Percentiles rank a stretch among this genome's conserved stretches.
Conservation (phyloP, 1,284 basidiomycete species). For the Trichosporon asahii region DNA sequence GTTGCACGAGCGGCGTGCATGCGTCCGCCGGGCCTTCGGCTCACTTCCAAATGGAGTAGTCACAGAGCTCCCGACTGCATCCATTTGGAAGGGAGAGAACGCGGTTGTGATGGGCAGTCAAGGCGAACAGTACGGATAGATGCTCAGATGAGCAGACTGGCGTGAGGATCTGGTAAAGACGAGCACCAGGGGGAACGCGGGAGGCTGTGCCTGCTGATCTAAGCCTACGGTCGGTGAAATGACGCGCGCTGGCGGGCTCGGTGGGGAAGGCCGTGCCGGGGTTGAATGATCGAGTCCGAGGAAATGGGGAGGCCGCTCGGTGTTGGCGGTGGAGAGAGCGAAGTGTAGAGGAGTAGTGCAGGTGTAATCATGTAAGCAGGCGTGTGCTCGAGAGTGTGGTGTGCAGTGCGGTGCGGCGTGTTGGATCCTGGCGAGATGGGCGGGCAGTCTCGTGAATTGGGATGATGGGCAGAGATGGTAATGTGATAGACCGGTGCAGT, state of each 20-base stretch:
- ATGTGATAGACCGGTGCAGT: neutral
- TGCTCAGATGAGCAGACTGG: neutral
- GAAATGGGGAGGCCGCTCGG: neutral
- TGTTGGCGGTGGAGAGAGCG: neutral
- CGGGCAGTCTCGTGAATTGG: neutral
- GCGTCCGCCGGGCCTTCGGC: conserved; percentile 41
- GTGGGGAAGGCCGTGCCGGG: neutral
- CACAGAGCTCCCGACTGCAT: neutral
- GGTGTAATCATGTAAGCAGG: neutral
- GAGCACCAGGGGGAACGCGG: neutral
- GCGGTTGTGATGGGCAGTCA: neutral
- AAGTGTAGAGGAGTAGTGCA: neutral
- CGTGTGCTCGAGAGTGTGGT: no score
- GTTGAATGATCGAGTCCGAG: neutral
- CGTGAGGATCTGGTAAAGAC: neutral
- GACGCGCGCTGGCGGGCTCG: neutral
- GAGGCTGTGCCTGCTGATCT: neutral
- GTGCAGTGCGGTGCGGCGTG: neutral
- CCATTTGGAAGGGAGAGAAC: conserved; percentile 1
- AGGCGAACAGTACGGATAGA: neutral
- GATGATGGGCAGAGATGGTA: neutral
- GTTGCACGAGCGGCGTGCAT: conserved; percentile 46
- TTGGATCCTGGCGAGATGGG: neutral
- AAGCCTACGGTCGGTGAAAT: neutral
- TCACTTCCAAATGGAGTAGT: conserved; percentile 8